Evolutionary conservation across 1,139 yeast species (phyloP).

Genomic region (Suhomyces yuchorum): DNA sequence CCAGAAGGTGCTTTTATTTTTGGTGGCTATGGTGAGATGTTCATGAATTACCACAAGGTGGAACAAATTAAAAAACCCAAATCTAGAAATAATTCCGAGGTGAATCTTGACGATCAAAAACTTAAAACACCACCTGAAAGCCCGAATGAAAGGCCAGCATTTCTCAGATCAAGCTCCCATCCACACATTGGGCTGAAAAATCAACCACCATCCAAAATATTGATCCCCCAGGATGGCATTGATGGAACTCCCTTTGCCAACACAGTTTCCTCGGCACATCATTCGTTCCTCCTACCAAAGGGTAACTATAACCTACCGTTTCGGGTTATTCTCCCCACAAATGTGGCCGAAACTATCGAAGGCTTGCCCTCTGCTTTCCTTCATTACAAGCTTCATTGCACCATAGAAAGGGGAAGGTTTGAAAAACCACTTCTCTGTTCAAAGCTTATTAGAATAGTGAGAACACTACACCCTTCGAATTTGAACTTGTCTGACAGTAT

Average conservation of each 20-base stretch:
- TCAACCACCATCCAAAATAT: constrained; percentile 11
- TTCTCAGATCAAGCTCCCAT: constrained; percentile 23
- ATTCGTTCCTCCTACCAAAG: constrained; percentile 53
- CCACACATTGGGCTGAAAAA: constrained; percentile 16
- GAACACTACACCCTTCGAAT: constrained; percentile 57
- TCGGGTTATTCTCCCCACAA: constrained; percentile 55
- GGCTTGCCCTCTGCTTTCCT: constrained; percentile 59
- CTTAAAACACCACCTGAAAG: not conserved
- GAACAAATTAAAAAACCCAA: constrained; percentile 14
- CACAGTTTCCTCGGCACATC: constrained; percentile 23
- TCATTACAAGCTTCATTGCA: constrained; percentile 56
- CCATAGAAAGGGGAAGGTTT: constrained; percentile 56
- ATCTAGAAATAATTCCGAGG: constrained; percentile 9
- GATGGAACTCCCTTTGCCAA: constrained; percentile 49
- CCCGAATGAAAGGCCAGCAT: constrained; percentile 19
- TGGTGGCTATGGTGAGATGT: constrained; percentile 47
- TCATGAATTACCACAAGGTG: constrained; percentile 20
- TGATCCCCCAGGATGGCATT: constrained; percentile 40
- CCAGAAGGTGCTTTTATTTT: constrained; percentile 47
- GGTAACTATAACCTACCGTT: constrained; percentile 75
- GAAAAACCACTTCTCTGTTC: constrained; percentile 41
- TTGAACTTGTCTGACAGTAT: constrained; percentile 55
- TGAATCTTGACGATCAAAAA: constrained; percentile 5
- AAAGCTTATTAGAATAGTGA: constrained; percentile 38
- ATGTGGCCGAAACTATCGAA: constrained; percentile 67